Base-by-base conservation (phyloP, 805 yeast genomes). In the Lipomyces yamadae region DNA sequence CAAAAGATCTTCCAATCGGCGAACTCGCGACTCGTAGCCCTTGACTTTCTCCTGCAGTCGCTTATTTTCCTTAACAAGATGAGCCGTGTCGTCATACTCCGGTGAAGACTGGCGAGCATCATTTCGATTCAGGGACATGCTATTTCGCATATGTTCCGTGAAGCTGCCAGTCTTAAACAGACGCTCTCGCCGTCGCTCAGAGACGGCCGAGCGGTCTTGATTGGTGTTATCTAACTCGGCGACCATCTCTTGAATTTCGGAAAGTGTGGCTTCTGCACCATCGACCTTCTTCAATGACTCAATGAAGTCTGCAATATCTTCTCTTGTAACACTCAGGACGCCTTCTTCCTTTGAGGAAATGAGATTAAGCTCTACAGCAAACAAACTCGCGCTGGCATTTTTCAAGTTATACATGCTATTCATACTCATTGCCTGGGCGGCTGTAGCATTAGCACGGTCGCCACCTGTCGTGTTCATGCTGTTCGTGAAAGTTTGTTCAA, bases 1-100 rank as follows among this genome's bases (percentile, higher is more conserved):
- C 15, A 92, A 78, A 50, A 92, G 77, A 63, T 85, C 88, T 72
- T 92, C 97, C 61, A 94, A 81, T 71, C 89, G 89, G 68, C 85
- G 86, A 53, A 94, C 90, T 62, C 97, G 80, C 10, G 85, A 77
- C 75, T 88, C 88, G 70, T 92, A 88, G 0, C 90, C 91, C 69
- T 82, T 82, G 10, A 89, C 78, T 11, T 83, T 73, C 55, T 82
- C 86, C 2, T 78, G 72, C 30, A 67, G 64, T 60, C 48, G 64
- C 35, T 15, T 34, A 60, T 56, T 67, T 37, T 60, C 73, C 37
- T 8, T 15, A 2, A n/a, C 39, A 11, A 62, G 30, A 34, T 11
- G 15, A 7, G 42, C 33, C 3, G 56, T 37, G 15, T 32, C 59
- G 13, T 48, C 54, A 32, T 42, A 18, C 8, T 61, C 62, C 15